Conservation (phyloP, 805 yeast species). For the Saccharomycopsis selenospora region DNA sequence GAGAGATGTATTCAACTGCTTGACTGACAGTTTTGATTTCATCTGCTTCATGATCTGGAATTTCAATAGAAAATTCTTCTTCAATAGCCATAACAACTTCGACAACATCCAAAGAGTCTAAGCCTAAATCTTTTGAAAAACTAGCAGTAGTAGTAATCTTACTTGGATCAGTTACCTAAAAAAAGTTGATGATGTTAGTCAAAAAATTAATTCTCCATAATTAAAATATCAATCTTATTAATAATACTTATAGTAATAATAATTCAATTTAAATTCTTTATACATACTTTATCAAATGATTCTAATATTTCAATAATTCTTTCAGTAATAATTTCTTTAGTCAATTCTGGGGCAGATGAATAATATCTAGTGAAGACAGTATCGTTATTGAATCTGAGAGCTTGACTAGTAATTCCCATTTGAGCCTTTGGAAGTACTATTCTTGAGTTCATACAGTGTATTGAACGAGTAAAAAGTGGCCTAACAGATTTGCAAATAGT, state of each 20-base stretch:
- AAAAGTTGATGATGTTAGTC: too few relatives aligned
- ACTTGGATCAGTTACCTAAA: conserved; percentile 13
- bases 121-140: conserved; percentile 48
- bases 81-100: conserved; percentile 95
- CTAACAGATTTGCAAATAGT: neutral
- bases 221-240: too few relatives aligned
- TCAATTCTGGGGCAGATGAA: conserved; percentile 53
- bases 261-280: too few relatives aligned
- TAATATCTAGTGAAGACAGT: conserved; percentile 30
- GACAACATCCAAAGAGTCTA: conserved; percentile 88
- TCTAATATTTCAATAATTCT: conserved; percentile 59
- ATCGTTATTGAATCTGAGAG: neutral
- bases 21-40: conserved; percentile 90
- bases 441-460: neutral
- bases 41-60: conserved; percentile 88
- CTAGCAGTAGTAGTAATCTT: conserved; percentile 33
- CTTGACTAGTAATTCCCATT: neutral
- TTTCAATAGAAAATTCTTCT: conserved; percentile 80
- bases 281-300: conserved; percentile 48
- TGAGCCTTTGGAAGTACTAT: neutral
- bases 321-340: conserved; percentile 54
- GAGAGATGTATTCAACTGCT: conserved; percentile 79
- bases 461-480: neutral
- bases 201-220: too few relatives aligned
- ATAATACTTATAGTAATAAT: too few relatives aligned